phyloP scores from a whole-genome alignment of 2,329 filamentous ascomycete species.

The Clarireedia monteithiana region DNA sequence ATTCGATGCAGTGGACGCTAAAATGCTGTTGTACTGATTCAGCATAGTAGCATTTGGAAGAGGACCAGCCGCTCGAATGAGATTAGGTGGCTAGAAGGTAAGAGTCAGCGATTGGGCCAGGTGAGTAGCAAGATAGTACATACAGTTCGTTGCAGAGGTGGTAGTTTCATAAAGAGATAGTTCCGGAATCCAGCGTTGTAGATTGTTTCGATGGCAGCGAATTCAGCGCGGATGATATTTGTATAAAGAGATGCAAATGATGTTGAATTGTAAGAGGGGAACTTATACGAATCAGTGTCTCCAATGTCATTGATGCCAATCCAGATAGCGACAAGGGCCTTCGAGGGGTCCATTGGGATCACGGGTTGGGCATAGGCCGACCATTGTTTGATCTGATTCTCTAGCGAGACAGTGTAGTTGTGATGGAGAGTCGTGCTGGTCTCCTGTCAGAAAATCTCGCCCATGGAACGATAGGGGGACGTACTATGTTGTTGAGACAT shows the following conservation, averaged over 20 bases:
- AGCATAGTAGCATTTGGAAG: constrained; percentile 40
- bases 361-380: constrained; percentile 31
- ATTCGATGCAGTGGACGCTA: constrained; percentile 19
- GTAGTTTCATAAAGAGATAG: constrained; percentile 43
- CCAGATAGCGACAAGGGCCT: constrained; percentile 42
- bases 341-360: constrained; percentile 25
- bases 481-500: constrained; percentile 33
- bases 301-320: constrained; percentile 51
- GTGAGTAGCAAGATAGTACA: constrained; percentile 12
- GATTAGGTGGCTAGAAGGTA: constrained; percentile 18
- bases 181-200: constrained; percentile 37
- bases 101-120: neutral
- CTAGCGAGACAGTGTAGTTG: constrained; percentile 40
- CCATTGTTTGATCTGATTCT: constrained; percentile 44
- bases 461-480: too few species aligned
- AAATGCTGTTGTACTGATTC: constrained; percentile 35
- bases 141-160: constrained; percentile 39
- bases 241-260: constrained; percentile 39
- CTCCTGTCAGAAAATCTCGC: neutral
- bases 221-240: constrained; percentile 34
- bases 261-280: constrained; percentile 32
- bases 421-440: constrained; percentile 41
- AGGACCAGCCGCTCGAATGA: constrained; percentile 26
- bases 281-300: constrained; percentile 37
- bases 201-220: constrained; percentile 34